phyloP scores from a whole-genome alignment of 108 stramenopile genomes.

The Pseudonitzschia delicatissima region DNA sequence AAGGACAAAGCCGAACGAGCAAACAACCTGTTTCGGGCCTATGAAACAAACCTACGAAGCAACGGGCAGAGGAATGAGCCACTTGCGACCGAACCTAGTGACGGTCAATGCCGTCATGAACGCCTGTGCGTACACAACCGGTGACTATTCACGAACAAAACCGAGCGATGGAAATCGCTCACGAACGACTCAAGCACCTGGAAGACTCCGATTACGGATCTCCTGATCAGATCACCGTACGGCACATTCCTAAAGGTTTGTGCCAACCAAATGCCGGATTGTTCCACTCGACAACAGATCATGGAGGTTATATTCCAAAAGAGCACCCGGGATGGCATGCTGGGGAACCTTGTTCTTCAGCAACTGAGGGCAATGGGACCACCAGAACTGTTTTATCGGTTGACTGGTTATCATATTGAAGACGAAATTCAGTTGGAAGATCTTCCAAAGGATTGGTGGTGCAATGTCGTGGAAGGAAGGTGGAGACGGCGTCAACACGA shows the following conservation, averaged over 20 bases:
- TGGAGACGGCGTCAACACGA: constrained; percentile 32
- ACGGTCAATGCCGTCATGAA: constrained; percentile 78
- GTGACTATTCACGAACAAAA: constrained; percentile 51
- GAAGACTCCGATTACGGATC: constrained; percentile 46
- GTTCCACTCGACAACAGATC: constrained; percentile 46
- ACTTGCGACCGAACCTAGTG: constrained; percentile 55
- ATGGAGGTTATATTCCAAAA: constrained; percentile 56
- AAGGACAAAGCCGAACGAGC: constrained; percentile 65
- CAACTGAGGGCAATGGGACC: constrained; percentile 48
- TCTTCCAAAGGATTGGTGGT: constrained; percentile 60
- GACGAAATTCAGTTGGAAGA: constrained; percentile 48
- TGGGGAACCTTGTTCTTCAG: constrained; percentile 67
- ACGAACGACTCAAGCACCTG: constrained; percentile 38
- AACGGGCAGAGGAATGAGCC: constrained; percentile 20
- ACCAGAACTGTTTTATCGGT: constrained; percentile 31
- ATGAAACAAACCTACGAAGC: constrained; percentile 28
- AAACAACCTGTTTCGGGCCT: constrained; percentile 48
- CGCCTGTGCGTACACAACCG: constrained; percentile 68
- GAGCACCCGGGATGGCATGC: constrained; percentile 58
- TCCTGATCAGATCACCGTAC: constrained; percentile 75
- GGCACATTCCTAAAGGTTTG: constrained; percentile 79
- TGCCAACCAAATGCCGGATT: constrained; percentile 69
- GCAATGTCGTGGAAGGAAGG: constrained; percentile 66
- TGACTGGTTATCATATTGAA: constrained; percentile 40
- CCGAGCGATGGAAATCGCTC: constrained; percentile 68